These are phyloP conservation scores for Mortierella sp. DNA, from an alignment of 371 early-diverging fungal genomes.

Conservation along the genomic window DNA sequence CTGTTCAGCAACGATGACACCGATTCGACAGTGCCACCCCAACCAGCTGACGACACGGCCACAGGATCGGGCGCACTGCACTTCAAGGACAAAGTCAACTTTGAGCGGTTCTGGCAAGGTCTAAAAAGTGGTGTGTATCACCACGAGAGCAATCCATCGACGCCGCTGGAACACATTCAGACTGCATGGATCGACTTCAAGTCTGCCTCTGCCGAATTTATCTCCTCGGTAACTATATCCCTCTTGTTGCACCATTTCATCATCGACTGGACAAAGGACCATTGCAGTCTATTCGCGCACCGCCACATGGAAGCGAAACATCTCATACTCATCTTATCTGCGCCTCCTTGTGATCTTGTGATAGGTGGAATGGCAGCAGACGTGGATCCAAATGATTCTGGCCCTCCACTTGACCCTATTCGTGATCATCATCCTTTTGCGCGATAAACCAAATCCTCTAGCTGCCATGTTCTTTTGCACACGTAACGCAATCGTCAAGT, in stretches of 20 bases:
- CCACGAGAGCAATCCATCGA: not conserved
- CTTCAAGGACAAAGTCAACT: constrained; percentile 26
- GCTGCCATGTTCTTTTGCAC: constrained; percentile 36
- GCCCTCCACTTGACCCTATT: constrained; percentile 33
- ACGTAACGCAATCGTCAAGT: constrained; percentile 10
- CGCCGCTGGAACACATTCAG: constrained; percentile 20
- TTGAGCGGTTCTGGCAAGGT: constrained; percentile 43
- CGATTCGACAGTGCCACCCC: not conserved
- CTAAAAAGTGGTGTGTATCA: constrained; percentile 14
- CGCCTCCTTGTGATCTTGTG: not conserved
- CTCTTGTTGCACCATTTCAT: not conserved
- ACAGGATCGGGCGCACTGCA: not conserved
- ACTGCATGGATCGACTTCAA: constrained; percentile 35
- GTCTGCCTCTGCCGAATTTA: constrained; percentile 22
- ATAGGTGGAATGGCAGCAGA: constrained; percentile 50
- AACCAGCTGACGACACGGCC: not conserved
- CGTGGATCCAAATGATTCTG: constrained; percentile 48
- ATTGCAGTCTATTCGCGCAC: no score
- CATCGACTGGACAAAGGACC: no score
- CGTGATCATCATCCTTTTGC: constrained; percentile 23
- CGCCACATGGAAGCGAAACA: no score
- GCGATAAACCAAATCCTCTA: constrained; percentile 37
- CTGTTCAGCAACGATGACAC: constrained; percentile 13
- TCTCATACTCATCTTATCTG: not conserved
- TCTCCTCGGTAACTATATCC: constrained; percentile 23